Base-by-base conservation (phyloP, 1,284 basidiomycete genomes). In the Entoloma clypeatum region DNA sequence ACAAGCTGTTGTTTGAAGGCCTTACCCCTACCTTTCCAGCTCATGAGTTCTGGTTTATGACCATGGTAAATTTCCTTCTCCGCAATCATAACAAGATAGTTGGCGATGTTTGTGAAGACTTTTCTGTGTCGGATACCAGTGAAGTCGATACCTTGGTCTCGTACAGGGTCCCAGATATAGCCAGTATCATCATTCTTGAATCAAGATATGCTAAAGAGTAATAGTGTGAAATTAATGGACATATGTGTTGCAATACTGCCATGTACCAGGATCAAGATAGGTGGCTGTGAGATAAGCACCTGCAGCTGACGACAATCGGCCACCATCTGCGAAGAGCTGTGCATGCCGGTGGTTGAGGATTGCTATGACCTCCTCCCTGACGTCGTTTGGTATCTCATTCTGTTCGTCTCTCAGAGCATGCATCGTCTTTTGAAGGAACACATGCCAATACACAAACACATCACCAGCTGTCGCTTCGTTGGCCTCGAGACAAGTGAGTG, bases 371-470 rank as follows among this genome's bases (percentile, higher is more conserved):
- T 54, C 44, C 14, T 54, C 50, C 27, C 44, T 45, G 26, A 53
- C 49, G 14, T 47, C 34, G 13, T 13, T n/a, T n/a, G 44, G 48
- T 38, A 55, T 43, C 21, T 50, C 48, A 10, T 41, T 19, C 2
- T 14, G 10, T 11, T 29, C 16, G 28, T 50, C 30, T 19, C 5
- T 13, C 7, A 51, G 26, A 16, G 47, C 34, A 5, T 51, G 44
- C 7, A 36, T 45, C 14, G 38, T 51, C 16, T 48, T 50, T 25
- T 47, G 46, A 5, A 55, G 35, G 16, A 48, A 36, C 1, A 53
- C 48, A 50, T 57, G 51, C 58, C 58, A 61, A 35, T 53, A 62
- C 13, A 55, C 13, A 35, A 49, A 62, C 9, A 60, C 56, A 45
- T 62, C 55, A 7, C 50, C 58, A 16, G 54, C 38, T 11, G 44